Evolutionary conservation across 1,139 yeast species (phyloP).

Genomic region (Candida neerlandica): DNA sequence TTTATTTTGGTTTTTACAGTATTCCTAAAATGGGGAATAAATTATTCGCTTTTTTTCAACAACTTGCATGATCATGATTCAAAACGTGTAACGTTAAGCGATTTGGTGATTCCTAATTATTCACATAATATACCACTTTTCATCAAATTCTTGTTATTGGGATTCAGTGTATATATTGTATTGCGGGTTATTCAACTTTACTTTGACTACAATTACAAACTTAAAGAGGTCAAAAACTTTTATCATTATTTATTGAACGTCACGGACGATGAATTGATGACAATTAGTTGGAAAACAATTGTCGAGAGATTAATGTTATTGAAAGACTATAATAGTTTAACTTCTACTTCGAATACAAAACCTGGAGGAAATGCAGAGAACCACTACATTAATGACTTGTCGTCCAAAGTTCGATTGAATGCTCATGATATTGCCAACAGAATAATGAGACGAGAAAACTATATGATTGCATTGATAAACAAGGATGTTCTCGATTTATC

Average conservation of each 20-base stretch:
- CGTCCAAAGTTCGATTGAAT: slow-evolving; percentile 73
- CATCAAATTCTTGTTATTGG: slow-evolving; percentile 61
- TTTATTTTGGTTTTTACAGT: slow-evolving; percentile 80
- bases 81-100: slow-evolving; percentile 33
- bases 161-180: slow-evolving; percentile 59
- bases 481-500: slow-evolving; percentile 72
- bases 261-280: slow-evolving; percentile 79
- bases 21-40: slow-evolving; percentile 81
- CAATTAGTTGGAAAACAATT: slow-evolving; percentile 89
- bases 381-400: slow-evolving; percentile 51
- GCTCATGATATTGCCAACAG: slow-evolving; percentile 96
- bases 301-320: slow-evolving; percentile 76
- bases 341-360: slow-evolving; percentile 43
- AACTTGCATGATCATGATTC: slow-evolving; percentile 20
- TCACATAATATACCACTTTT: slow-evolving; percentile 50
- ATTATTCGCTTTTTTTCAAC: slow-evolving; percentile 48
- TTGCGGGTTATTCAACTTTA: slow-evolving; percentile 65
- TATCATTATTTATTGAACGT: slow-evolving; percentile 69
- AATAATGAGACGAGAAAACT: slow-evolving; percentile 93
- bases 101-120: slow-evolving; percentile 64
- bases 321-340: slow-evolving; percentile 77
- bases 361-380: slow-evolving; percentile 15
- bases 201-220: slow-evolving; percentile 48
- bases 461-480: slow-evolving; percentile 85
- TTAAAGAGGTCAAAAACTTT: slow-evolving; percentile 66